Percentiles rank a stretch among this genome's conserved stretches.
Conservation (phyloP, 2,329 filamentous ascomycete genomes). For the Epichloe gansuensis region DNA sequence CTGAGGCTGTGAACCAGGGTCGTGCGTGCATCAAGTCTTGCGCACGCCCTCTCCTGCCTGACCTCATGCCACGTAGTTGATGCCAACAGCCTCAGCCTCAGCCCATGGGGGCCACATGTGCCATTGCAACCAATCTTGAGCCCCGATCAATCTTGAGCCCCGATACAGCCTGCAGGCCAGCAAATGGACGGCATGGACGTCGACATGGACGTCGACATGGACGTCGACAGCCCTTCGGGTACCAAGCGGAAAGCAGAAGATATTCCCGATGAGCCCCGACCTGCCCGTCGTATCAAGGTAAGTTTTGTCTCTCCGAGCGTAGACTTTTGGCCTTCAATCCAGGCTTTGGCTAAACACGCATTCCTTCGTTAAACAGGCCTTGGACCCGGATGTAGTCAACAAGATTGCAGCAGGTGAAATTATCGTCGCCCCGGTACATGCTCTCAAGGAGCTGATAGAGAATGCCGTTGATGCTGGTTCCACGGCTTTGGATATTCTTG, state of each 20-base stretch:
- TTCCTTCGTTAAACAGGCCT: constrained; percentile 39
- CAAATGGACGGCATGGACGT: constrained; percentile 19
- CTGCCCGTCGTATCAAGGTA: constrained; percentile 37
- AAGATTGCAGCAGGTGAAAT: constrained; percentile 98
- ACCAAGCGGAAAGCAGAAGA: constrained; percentile 37
- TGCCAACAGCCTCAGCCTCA: neutral
- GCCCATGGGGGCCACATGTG: neutral
- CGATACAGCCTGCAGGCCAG: neutral
- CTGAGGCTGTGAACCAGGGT: too few relatives aligned
- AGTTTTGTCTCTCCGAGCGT: neutral
- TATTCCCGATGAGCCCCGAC: constrained; percentile 22
- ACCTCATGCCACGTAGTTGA: neutral
- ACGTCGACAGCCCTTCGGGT: constrained; percentile 27
- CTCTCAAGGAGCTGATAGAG: constrained; percentile 90
- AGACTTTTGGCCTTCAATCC: neutral
- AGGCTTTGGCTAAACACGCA: neutral
- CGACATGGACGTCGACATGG: constrained; percentile 37
- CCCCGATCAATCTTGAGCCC: neutral
- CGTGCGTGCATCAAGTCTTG: neutral
- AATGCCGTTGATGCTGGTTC: constrained; percentile 97
- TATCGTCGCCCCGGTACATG: constrained; percentile 92
- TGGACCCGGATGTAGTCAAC: constrained; percentile 89
- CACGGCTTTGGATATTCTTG: constrained; percentile 76
- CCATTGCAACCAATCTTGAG: too few relatives aligned
- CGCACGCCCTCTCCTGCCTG: neutral